A percentile compares a stretch with the other conserved stretches of the same genome.
Conservation (phyloP, 2,329 filamentous ascomycete species). For the Colletotrichum sp. region DNA sequence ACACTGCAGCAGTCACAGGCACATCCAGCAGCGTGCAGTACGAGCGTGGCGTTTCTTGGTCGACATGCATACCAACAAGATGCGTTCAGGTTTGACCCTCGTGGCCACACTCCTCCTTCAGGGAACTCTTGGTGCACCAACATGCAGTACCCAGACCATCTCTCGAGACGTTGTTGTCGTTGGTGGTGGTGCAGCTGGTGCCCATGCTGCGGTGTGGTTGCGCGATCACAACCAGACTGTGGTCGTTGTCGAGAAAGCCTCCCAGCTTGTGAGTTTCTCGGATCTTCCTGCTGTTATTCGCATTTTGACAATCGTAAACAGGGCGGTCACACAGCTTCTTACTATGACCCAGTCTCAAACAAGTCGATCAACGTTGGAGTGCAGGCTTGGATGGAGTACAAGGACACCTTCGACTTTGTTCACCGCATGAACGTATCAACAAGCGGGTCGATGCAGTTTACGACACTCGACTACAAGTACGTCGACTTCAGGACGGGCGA, state of each 20-base stretch:
- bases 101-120: not conserved
- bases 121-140: not conserved
- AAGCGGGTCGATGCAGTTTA: slow-evolving; percentile 29
- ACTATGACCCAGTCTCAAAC: slow-evolving; percentile 29
- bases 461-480: slow-evolving; percentile 24
- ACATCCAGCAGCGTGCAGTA: not conserved
- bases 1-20: not conserved
- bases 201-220: slow-evolving; percentile 43
- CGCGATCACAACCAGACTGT: slow-evolving; percentile 39
- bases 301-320: not conserved
- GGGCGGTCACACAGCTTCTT: slow-evolving; percentile 37
- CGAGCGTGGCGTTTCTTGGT: not conserved
- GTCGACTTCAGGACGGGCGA: slow-evolving; percentile 41
- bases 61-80: not conserved
- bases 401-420: slow-evolving; percentile 34
- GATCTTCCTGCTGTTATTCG: not conserved
- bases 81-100: not conserved
- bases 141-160: slow-evolving; percentile 3
- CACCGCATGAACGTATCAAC: slow-evolving; percentile 35
- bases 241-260: slow-evolving; percentile 42
- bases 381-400: slow-evolving; percentile 32
- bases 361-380: slow-evolving; percentile 25
- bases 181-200: slow-evolving; percentile 46
- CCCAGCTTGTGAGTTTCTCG: slow-evolving; percentile 28
- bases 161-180: slow-evolving; percentile 36